Percentiles rank a stretch among this genome's conserved stretches.
Evolutionary conservation across 139 green algal species (phyloP).

Genomic region (Choricystis sp.): DNA sequence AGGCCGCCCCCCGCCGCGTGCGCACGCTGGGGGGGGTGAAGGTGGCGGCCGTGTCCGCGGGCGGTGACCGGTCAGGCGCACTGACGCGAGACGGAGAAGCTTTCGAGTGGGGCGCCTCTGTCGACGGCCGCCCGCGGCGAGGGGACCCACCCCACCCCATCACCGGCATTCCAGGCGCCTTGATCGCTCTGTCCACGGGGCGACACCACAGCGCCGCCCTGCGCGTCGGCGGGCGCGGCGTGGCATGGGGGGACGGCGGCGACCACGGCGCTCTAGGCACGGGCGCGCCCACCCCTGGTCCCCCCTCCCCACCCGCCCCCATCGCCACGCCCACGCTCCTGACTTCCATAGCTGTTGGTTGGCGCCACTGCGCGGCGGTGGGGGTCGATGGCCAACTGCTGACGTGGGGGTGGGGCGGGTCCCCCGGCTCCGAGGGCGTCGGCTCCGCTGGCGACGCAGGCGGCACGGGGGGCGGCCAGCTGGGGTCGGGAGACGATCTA

Average conservation of each 20-base stretch:
- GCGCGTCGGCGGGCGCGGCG: too few relatives aligned
- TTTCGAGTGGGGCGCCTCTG: too few relatives aligned
- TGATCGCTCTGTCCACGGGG: too few relatives aligned
- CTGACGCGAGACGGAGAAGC: background rate
- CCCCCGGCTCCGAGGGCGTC: constrained; percentile 5
- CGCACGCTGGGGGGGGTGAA: constrained; percentile 5
- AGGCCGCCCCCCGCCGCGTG: background rate
- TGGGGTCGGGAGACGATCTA: constrained; percentile 37
- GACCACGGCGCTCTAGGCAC: background rate
- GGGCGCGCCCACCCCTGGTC: constrained; percentile 13
- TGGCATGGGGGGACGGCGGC: background rate
- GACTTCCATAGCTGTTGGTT: constrained; percentile 51
- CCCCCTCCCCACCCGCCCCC: constrained; percentile 16
- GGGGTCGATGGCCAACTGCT: constrained; percentile 48
- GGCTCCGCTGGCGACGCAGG: constrained; percentile 9
- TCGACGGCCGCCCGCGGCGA: constrained; percentile 4
- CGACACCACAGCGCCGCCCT: too few relatives aligned
- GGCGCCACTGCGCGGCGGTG: constrained; percentile 49
- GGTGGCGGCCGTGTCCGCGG: background rate
- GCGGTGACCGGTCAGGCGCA: background rate
- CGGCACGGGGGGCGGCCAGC: constrained; percentile 45
- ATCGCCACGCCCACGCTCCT: constrained; percentile 42
- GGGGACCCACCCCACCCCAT: too few relatives aligned
- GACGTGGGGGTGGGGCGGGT: constrained; percentile 35
- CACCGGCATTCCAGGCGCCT: too few relatives aligned